Conservation (phyloP, 257 asterid genomes). For the Penstemon davidsonii region DNA sequence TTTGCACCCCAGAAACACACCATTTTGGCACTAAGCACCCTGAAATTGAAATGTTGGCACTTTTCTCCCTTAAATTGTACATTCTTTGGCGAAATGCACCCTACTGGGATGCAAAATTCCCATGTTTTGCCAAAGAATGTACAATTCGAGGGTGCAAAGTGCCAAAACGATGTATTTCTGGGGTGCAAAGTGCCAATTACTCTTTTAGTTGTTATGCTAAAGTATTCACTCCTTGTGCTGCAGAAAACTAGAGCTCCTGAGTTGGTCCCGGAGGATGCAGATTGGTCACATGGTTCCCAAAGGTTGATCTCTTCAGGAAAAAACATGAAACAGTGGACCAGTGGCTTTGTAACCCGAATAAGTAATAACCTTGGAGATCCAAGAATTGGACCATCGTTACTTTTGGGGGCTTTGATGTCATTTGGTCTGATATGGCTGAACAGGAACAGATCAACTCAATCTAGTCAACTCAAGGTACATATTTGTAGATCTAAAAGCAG, state of each 20-base stretch:
- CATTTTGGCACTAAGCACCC: no score
- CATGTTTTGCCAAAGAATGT: no score
- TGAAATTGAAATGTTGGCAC: no score
- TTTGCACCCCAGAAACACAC: not conserved
- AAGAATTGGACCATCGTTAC: slow-evolving; percentile 82
- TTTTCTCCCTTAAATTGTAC: no score
- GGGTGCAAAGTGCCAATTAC: no score
- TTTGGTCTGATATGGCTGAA: slow-evolving; percentile 68
- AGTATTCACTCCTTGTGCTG: slow-evolving; percentile 23
- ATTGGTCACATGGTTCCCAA: slow-evolving; percentile 62
- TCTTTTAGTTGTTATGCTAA: slow-evolving; percentile 21
- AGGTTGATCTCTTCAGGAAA: slow-evolving; percentile 48
- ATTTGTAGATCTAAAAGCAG: not conserved
- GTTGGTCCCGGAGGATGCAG: slow-evolving; percentile 77
- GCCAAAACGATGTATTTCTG: no score
- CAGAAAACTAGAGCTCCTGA: slow-evolving; percentile 89
- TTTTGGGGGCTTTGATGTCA: slow-evolving; percentile 71
- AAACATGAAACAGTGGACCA: slow-evolving; percentile 44
- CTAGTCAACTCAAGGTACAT: slow-evolving; percentile 46
- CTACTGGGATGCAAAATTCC: no score
- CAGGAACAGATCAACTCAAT: slow-evolving; percentile 51
- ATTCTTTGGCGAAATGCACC: no score
- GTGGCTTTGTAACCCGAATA: slow-evolving; percentile 33
- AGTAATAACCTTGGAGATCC: slow-evolving; percentile 69
- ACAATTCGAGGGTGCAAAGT: no score